Conservation (phyloP, 2,329 filamentous ascomycete genomes). For the Trichoderma sp. region DNA sequence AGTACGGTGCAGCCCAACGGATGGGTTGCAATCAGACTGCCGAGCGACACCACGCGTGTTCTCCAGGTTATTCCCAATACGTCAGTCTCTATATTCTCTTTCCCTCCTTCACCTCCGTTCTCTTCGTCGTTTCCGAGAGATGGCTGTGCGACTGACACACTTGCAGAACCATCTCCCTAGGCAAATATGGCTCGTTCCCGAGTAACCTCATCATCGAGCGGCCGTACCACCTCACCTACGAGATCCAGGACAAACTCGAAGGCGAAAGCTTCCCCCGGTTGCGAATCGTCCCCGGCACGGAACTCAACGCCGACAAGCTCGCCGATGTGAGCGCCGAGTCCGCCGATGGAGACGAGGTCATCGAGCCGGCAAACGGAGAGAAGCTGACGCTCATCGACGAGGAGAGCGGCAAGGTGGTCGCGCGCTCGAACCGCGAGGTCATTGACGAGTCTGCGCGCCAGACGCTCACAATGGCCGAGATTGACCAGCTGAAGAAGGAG, state of each 20-base stretch:
- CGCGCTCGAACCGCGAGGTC: constrained; percentile 60
- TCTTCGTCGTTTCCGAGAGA: background rate
- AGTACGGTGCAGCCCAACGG: constrained; percentile 54
- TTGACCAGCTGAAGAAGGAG: constrained; percentile 72
- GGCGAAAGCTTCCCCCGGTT: constrained; percentile 68
- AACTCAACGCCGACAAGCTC: constrained; percentile 81
- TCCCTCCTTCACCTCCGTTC: background rate
- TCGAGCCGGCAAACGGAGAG: constrained; percentile 44
- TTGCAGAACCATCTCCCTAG: constrained; percentile 77
- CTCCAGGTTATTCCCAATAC: constrained; percentile 63
- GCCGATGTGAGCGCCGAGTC: constrained; percentile 43
- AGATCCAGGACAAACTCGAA: constrained; percentile 72
- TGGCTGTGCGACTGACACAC: constrained; percentile 34
- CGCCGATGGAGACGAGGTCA: constrained; percentile 49
- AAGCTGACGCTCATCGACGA: constrained; percentile 49
- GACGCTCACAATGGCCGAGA: constrained; percentile 73
- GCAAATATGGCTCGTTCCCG: constrained; percentile 90
- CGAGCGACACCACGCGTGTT: constrained; percentile 60
- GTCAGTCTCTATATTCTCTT: constrained; percentile 43
- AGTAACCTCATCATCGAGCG: constrained; percentile 88
- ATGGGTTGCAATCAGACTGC: constrained; percentile 63
- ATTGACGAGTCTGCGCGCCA: constrained; percentile 69
- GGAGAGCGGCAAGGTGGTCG: constrained; percentile 48
- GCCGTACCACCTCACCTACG: constrained; percentile 89
- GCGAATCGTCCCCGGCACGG: constrained; percentile 75